Conservation (phyloP, 306 rosid genomes). For the Dalbergia cochinchinensis region DNA sequence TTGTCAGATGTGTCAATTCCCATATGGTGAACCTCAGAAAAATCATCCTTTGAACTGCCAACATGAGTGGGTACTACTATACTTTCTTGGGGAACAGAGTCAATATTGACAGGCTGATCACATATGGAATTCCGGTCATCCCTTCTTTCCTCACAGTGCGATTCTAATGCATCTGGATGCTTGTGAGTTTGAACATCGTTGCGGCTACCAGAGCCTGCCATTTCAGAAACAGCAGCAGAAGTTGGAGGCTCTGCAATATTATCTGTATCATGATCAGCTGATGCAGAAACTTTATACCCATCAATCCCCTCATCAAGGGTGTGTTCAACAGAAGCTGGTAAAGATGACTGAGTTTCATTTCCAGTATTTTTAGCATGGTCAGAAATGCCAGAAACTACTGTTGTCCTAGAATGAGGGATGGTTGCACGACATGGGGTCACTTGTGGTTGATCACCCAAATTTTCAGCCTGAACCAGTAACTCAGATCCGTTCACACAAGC, state of each 20-base stretch:
- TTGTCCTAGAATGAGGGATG: constrained; percentile 22
- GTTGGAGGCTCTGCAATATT: constrained; percentile 1
- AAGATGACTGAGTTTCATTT: constrained; percentile 34
- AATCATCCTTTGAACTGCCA: constrained; percentile 20
- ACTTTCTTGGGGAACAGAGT: constrained; percentile 23
- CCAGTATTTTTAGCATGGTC: constrained; percentile 40
- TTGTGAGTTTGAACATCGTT: constrained; percentile 39
- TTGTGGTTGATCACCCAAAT: constrained; percentile 44
- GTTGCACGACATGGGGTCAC: constrained; percentile 36
- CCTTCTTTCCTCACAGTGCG: constrained; percentile 27
- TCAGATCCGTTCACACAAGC: constrained; percentile 35
- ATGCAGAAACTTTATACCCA: constrained; percentile 28
- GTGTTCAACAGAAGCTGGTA: constrained; percentile 41
- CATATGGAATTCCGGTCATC: constrained; percentile 20
- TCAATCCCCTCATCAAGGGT: constrained; percentile 31
- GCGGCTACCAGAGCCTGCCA: background rate
- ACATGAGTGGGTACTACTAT: background rate
- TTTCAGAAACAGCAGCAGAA: constrained; percentile 42
- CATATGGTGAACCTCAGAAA: constrained; percentile 10
- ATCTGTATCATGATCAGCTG: constrained; percentile 30
- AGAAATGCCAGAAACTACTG: constrained; percentile 37
- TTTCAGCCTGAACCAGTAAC: constrained; percentile 35
- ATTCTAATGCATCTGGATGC: constrained; percentile 41
- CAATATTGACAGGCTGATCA: constrained; percentile 18
- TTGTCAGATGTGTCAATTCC: constrained; percentile 37